Evolutionary conservation across 2,329 filamentous ascomycete species (phyloP).

Genomic region (Sarocladiaceae sp.): DNA sequence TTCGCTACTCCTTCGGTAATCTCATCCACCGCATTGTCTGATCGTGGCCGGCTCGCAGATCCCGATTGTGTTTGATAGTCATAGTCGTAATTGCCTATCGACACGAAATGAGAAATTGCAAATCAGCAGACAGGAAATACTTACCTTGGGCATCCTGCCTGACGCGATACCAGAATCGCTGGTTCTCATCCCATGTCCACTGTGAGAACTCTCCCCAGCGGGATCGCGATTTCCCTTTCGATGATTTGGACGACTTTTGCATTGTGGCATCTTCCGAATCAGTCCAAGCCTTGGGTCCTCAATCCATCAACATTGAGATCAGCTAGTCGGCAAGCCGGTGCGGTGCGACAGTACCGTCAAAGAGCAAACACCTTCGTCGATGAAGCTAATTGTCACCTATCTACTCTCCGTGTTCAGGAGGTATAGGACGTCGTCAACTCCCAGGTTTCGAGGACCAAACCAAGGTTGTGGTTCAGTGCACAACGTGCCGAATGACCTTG

Average conservation of each 20-base stretch:
- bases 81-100: neutral
- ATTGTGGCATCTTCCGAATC: slow-evolving; percentile 4
- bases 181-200: slow-evolving; percentile 18
- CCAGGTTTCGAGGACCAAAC: too few species aligned
- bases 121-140: neutral
- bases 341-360: too few species aligned
- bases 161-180: slow-evolving; percentile 18
- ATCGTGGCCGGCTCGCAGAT: neutral
- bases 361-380: too few species aligned
- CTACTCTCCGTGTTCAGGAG: too few species aligned
- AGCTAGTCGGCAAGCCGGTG: too few species aligned
- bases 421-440: too few species aligned
- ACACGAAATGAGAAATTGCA: neutral
- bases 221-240: slow-evolving; percentile 2
- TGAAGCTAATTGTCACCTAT: too few species aligned
- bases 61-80: neutral
- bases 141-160: slow-evolving; percentile 20
- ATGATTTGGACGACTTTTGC: slow-evolving; percentile 3
- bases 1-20: neutral
- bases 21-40: neutral
- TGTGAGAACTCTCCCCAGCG: slow-evolving; percentile 21
- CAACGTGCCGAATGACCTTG: too few species aligned
- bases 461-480: too few species aligned
- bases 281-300: neutral
- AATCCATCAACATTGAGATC: neutral